Evolutionary conservation across 2,329 filamentous ascomycete species (phyloP), one percentile per base, ranked within the genome.

Genomic region (Epicoccum nigrum): DNA sequence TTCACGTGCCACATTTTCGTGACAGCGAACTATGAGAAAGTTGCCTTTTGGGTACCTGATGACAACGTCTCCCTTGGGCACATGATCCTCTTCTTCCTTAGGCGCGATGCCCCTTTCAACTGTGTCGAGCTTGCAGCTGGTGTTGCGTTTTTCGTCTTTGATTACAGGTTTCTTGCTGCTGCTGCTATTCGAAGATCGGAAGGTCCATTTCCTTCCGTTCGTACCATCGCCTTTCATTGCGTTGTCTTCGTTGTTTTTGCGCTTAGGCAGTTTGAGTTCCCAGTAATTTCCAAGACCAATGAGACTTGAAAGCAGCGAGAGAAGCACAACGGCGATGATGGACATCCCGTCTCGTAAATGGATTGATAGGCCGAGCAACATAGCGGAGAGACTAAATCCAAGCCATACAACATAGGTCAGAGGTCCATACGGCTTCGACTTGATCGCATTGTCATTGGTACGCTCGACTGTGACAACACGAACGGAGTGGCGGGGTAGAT

Each of bases 211-310:
- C 15, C 9, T 17, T 17, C 3, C 8, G 4, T 32, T 21, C n/a
- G 13, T 23, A 7, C 6, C 3, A 31, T 31, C 16, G 12, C 28
- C 12, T 34, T 17, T 5, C 21, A 19, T 8, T 2, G 9, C 1
- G 12, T 8, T 19, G 6, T 38, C 19, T 11, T 38, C 20, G 4
- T 38, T 9, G 9, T 13, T 4, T n/a, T 45, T 72, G 4, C 75
- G 73, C 46, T 70, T 63, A 3, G 75, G 74, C 0, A 81, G 71
- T 28, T 69, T 60, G 4, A 81, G 68, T 3, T 55, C 70, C 79
- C 79, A 82, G 43, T 79, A 79, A 57, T 81, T 81, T 41, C 74
- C 76, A 21, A 76, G 55, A 7, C 80, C 80, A 27, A 80, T 77
- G 7, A 81, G 63, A 2, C 74, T 79, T 7, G 79, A 79, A 13